These are phyloP conservation scores for Fusarium subglutinans DNA, from an alignment of 2,329 filamentous ascomycete genomes.

Conservation along the genomic window DNA sequence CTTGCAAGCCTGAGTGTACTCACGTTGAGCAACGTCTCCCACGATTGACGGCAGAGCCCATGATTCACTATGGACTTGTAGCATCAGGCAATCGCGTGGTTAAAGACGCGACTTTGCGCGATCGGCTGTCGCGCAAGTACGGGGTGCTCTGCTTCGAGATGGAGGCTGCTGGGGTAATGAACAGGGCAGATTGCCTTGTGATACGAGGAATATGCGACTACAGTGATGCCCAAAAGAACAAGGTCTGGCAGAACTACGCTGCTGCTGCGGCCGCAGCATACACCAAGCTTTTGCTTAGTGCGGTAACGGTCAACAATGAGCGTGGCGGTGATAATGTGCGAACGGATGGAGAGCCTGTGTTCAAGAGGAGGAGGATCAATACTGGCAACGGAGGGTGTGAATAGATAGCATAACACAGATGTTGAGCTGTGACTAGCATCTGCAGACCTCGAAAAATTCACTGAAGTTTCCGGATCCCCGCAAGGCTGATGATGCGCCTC, in stretches of 20 bases:
- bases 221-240: not conserved
- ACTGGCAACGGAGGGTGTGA: rapidly evolving
- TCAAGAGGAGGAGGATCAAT: not conserved
- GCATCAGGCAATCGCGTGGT: not conserved
- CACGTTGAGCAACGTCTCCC: not conserved
- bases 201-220: not conserved
- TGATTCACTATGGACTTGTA: not conserved
- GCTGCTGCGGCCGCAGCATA: not conserved
- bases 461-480: rapidly evolving
- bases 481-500: rapidly evolving
- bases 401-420: too few relatives aligned
- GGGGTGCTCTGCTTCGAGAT: not conserved
- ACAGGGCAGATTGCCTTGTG: not conserved
- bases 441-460: not conserved
- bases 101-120: not conserved
- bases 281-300: not conserved
- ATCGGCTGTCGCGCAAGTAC: not conserved
- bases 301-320: not conserved
- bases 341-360: not conserved
- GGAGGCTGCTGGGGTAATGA: not conserved
- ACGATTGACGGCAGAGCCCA: not conserved
- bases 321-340: rapidly evolving
- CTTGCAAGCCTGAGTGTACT: not conserved
- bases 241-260: not conserved
- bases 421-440: too few relatives aligned